Base-by-base conservation (phyloP, 176 grass and related monocot genomes). In the Triticum timopheevii region DNA sequence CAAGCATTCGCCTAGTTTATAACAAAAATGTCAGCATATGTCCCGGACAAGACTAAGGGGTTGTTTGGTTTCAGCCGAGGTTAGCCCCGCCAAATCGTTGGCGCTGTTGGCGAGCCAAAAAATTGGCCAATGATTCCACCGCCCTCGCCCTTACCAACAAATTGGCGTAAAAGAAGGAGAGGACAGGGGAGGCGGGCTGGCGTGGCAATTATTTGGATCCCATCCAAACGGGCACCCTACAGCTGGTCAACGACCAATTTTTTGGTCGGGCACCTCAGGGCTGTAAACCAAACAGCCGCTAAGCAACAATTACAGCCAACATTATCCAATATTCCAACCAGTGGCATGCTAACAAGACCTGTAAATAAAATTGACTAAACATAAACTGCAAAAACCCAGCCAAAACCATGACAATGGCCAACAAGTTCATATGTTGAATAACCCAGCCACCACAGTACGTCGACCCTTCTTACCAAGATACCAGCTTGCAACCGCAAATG, bases 1-100 rank as follows among this genome's bases (percentile, higher is more conserved):
- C 94, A 90, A 96, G 88, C 90, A 93, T 94, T 45, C 83, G 84
- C 83, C 97, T 97, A 67, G 7, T 66, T 87, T 84, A 74, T 22
- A 83, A 49, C 39, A 13, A 88, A 72, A 84, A 22, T 24, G 56
- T 84, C 59, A 85, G 68, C 34, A 77, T 40, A 54, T 1, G 7
- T 54, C 19, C 30, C 20, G 28, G 47, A 69, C 47, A 81, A 82
- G 65, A 88, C 80, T 17, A 49, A 47, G 12, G 44, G 11, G 11
- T 9, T 47, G 44, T 47, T 47, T 47, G 44, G 12, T 42, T 42
- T 42, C 40, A 42, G 40, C 40, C 40, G 10, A 42, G 40, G 40
- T 42, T 42, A 42, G 40, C 40, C 40, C 40, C 40, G 10, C 40
- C 40, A 42, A 42, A 42, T 42, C 40, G 9, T 10, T 42, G 40